phyloP scores from a whole-genome alignment of 352 stramenopile genomes.

The Phytophthora sansomeana region DNA sequence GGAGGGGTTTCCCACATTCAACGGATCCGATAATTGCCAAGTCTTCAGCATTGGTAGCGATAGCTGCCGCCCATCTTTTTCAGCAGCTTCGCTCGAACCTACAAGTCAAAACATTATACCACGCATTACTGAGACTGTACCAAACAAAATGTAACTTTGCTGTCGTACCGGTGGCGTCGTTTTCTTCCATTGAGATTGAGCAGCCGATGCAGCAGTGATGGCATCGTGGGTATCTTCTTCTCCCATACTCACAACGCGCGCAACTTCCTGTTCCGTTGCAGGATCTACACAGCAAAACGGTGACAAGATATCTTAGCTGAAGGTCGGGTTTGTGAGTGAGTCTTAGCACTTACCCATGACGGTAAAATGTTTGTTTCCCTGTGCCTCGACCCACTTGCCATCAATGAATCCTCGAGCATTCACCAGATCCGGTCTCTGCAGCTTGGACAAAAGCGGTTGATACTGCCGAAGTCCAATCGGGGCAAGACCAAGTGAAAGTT shows the following conservation, averaged over 20 bases:
- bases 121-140: not conserved
- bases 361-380: conserved; percentile 47
- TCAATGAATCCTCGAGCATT: conserved; percentile 73
- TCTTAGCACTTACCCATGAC: conserved; percentile 50
- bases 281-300: conserved; percentile 49
- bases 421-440: conserved; percentile 66
- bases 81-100: conserved; percentile 61
- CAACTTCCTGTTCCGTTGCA: conserved; percentile 73
- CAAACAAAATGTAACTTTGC: not conserved
- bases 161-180: conserved; percentile 59
- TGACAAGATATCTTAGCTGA: too few species aligned
- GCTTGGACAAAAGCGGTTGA: conserved; percentile 52
- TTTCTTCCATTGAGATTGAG: conserved; percentile 72
- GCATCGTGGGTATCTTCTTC: conserved; percentile 66
- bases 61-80: conserved; percentile 76
- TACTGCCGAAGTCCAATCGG: conserved; percentile 24
- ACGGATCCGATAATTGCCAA: conserved; percentile 93
- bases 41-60: conserved; percentile 71
- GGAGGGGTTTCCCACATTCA: conserved; percentile 96
- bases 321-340: not conserved
- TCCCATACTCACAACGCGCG: conserved; percentile 66
- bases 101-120: not conserved
- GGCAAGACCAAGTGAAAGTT: conserved; percentile 11
- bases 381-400: conserved; percentile 70
- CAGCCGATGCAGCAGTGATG: conserved; percentile 65